Conservation (phyloP, 208 protist genomes). For the Trypanosoma conorhini region DNA sequence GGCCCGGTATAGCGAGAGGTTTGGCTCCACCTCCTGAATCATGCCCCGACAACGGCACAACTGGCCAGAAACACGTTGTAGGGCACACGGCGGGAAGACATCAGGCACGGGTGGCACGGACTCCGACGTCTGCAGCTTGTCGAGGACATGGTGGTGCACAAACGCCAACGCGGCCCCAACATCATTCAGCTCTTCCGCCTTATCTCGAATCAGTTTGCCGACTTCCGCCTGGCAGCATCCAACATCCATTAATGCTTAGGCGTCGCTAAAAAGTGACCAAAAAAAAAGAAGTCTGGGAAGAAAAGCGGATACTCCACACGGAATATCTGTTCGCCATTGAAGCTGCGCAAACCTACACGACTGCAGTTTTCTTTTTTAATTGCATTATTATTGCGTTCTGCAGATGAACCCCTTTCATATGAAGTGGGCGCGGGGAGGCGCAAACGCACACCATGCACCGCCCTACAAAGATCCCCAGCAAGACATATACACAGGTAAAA, state of each 20-base stretch:
- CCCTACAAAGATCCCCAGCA: no score
- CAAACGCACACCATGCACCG: no score
- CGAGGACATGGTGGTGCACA: slow-evolving; percentile 29
- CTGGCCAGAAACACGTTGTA: slow-evolving; percentile 20
- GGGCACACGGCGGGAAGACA: slow-evolving; percentile 41
- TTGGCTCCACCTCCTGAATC: slow-evolving; percentile 78
- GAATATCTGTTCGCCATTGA: background rate
- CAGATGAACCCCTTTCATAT: background rate
- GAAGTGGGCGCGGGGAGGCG: no score
- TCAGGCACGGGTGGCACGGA: slow-evolving; percentile 21
- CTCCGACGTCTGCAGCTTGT: background rate
- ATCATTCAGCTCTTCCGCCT: slow-evolving; percentile 29
- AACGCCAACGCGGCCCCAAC: slow-evolving; percentile 31
- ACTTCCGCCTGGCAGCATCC: slow-evolving; percentile 31
- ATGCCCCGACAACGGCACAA: slow-evolving; percentile 76
- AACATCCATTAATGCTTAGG: background rate
- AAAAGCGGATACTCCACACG: background rate
- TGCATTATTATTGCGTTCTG: no score
- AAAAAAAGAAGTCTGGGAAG: slow-evolving; percentile 13
- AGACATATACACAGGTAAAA: background rate
- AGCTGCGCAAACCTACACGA: background rate
- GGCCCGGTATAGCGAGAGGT: slow-evolving; percentile 54
- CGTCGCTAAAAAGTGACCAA: background rate
- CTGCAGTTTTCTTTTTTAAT: no score
- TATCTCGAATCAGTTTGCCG: slow-evolving; percentile 37